These are phyloP conservation scores for Paralagenidium karlingii DNA, from an alignment of 352 stramenopile genomes.

Conservation along the genomic window DNA sequence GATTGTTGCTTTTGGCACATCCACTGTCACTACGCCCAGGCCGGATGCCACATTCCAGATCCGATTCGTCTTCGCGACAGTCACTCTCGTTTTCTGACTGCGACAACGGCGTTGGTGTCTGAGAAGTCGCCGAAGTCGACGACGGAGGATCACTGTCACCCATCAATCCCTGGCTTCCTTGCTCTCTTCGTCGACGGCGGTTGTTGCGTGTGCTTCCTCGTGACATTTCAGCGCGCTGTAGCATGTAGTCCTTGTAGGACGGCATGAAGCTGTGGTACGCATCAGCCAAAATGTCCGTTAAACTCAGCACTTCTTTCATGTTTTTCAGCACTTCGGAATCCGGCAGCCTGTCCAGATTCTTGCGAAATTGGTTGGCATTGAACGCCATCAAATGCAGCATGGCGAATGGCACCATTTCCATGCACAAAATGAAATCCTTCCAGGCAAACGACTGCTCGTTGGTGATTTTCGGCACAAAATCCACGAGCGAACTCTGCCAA, in stretches of 20 bases:
- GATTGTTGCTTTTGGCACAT: no score
- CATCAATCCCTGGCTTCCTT: no score
- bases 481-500: slow-evolving; percentile 83
- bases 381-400: slow-evolving; percentile 70
- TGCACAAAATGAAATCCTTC: slow-evolving; percentile 86
- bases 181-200: no score
- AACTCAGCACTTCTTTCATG: slow-evolving; percentile 80
- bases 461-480: slow-evolving; percentile 74
- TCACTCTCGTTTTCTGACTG: no score
- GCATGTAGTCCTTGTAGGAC: slow-evolving; percentile 75
- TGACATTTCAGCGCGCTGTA: slow-evolving; percentile 48
- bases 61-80: no score
- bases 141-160: no score
- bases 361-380: slow-evolving; percentile 72
- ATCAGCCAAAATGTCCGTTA: slow-evolving; percentile 66
- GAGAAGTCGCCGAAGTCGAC: no score
- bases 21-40: no score
- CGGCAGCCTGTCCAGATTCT: slow-evolving; percentile 48
- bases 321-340: slow-evolving; percentile 80
- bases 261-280: slow-evolving; percentile 85
- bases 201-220: slow-evolving; percentile 17
- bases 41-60: no score
- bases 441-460: slow-evolving; percentile 78
- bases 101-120: no score
- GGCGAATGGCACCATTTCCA: slow-evolving; percentile 83